Percentiles rank a stretch among this genome's conserved stretches.
These are phyloP conservation scores for Fusarium luffae DNA, from an alignment of 2,329 filamentous ascomycete species.

Conservation along the genomic window DNA sequence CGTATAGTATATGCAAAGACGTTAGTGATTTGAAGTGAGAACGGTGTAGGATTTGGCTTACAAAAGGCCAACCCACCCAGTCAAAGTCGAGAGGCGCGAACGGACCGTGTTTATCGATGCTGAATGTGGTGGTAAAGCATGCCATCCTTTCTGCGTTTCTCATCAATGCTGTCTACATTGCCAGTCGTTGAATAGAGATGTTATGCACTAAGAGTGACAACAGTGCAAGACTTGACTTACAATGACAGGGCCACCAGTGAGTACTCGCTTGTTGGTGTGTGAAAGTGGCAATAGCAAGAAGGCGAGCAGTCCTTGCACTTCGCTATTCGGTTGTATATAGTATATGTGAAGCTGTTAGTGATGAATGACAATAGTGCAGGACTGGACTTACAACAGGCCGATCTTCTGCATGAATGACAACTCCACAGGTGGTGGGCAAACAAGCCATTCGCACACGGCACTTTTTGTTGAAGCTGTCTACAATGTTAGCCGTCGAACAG, in stretches of 20 bases:
- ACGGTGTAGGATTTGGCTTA: not conserved
- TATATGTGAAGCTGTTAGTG: not conserved
- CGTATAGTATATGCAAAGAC: not conserved
- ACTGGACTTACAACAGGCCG: not conserved
- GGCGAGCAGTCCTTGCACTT: not conserved
- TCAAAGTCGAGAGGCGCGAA: too few relatives aligned
- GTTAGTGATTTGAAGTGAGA: not conserved
- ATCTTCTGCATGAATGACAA: not conserved
- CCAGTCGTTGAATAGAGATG: too few relatives aligned
- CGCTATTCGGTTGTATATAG: not conserved
- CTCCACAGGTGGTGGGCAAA: not conserved
- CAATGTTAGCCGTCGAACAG: accelerated
- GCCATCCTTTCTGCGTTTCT: too few relatives aligned
- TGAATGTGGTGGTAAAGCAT: too few relatives aligned
- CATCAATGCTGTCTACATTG: too few relatives aligned
- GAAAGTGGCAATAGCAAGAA: accelerated
- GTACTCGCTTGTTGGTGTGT: not conserved
- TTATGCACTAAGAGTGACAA: not conserved
- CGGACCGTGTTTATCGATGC: too few relatives aligned
- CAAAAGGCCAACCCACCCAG: accelerated
- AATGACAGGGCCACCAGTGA: not conserved
- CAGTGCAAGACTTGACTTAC: not conserved
- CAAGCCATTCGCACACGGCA: too few relatives aligned
- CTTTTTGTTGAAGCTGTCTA: not conserved
- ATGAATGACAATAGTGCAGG: not conserved